Percentiles rank a stretch among this genome's conserved stretches.
These are phyloP conservation scores for Fremontodendron californicum DNA, from an alignment of 345 rosid genomes.

Conservation along the genomic window DNA sequence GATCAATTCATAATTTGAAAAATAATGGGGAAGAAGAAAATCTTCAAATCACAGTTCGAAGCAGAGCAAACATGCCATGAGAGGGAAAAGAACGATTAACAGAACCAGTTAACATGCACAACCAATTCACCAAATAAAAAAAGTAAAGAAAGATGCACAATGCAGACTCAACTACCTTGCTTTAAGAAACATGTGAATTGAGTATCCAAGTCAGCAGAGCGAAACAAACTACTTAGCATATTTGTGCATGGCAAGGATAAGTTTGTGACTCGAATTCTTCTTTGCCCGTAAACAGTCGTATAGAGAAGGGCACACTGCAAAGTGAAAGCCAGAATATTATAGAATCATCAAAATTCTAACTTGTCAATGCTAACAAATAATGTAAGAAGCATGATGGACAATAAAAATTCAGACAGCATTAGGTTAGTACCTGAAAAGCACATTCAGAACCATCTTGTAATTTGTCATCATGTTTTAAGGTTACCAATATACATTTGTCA, in stretches of 20 bases:
- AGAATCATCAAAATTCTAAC: constrained; percentile 4
- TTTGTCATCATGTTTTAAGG: constrained; percentile 89
- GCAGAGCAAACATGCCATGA: background rate
- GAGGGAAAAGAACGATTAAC: background rate
- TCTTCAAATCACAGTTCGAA: background rate
- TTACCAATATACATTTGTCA: constrained; percentile 87
- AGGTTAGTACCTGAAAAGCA: constrained; percentile 68
- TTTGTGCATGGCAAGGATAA: constrained; percentile 88
- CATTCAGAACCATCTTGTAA: constrained; percentile 90
- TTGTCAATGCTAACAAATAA: constrained; percentile 13
- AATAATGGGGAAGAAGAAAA: background rate
- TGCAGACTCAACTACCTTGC: constrained; percentile 56
- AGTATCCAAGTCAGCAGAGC: constrained; percentile 90
- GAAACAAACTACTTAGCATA: constrained; percentile 79
- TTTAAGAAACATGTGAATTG: constrained; percentile 91
- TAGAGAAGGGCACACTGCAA: constrained; percentile 90
- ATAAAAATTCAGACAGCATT: constrained; percentile 6
- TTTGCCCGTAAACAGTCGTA: constrained; percentile 83
- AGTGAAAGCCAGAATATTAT: constrained; percentile 18
- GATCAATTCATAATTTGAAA: background rate
- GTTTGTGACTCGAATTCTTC: constrained; percentile 86
- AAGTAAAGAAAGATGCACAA: background rate
- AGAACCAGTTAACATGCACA: background rate
- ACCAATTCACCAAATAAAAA: background rate
- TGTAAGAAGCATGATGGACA: background rate